Base-by-base conservation (phyloP, 495 filamentous ascomycete species). In the Podospora fimiseda region DNA sequence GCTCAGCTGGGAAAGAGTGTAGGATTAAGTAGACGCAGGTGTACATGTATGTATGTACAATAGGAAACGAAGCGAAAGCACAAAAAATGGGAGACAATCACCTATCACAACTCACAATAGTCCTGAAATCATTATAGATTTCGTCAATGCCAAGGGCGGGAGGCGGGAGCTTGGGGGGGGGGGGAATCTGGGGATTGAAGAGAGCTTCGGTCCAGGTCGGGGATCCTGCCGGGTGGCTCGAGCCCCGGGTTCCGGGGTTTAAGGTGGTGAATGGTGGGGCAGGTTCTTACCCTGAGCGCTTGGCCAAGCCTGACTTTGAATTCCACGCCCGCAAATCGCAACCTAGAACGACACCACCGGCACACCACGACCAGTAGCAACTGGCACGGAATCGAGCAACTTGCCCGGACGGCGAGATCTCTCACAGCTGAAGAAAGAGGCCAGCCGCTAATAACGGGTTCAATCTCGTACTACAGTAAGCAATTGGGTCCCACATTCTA, bases 321-420 rank as follows among this genome's bases (percentile, higher is more conserved):
- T 57, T 55, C 24, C 48, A 45, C 50, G 18, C 43, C 51, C 33
- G 51, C 39, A 37, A 55, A 40, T 47, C 50, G 15, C 43, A 19
- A 20, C 7, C 23, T 24, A 46, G 16, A 33, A 36, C 46, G 14
- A 22, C 37, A 48, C 7, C 11, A 20, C 18, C 42, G 21, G 5
- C 9, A 19, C 42, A 33, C 27, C 27, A 33, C 27, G 6, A 33
- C 27, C 27, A 33, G 5, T 11, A 33, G 5, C 27, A 33, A 33
- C 11, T 41, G 39, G 39, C 39, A 6, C 20, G 15, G 39, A 41
- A 19, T 15, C 20, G n/a, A n/a, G 39, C 11, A 2, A 19, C 20
- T 41, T 41, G 39, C n/a, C n/a, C n/a, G 42, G 13, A 18, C 42
- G 27, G 27, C 11, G 11, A 33, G 27, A 11, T 11, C 27, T 11